phyloP scores from a whole-genome alignment of 805 yeast genomes.

The Starmera quercuum region DNA sequence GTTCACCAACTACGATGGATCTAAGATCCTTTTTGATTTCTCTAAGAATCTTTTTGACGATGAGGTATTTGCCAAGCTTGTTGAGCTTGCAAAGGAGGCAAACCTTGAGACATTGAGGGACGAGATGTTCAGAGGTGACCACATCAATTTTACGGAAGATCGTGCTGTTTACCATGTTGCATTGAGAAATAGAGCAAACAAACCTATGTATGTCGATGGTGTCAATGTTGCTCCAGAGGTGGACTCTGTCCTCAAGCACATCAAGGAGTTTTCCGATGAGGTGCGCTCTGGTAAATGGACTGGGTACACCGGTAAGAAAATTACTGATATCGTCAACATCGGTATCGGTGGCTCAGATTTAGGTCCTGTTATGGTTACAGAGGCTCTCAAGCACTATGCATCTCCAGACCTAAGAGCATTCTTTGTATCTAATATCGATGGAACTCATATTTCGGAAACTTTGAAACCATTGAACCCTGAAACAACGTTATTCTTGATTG shows the following conservation, averaged over 20 bases:
- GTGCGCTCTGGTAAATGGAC: slow-evolving; percentile 94
- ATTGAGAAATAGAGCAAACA: slow-evolving; percentile 84
- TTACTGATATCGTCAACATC: slow-evolving; percentile 91
- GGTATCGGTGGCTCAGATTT: slow-evolving; percentile 99
- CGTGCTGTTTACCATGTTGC: slow-evolving; percentile 98
- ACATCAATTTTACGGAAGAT: slow-evolving; percentile 92
- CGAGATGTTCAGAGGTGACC: slow-evolving; percentile 85
- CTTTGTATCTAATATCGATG: slow-evolving; percentile 97
- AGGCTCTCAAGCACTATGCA: slow-evolving; percentile 88
- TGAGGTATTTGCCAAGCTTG: slow-evolving; percentile 58
- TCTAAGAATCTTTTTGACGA: slow-evolving; percentile 91
- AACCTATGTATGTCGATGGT: slow-evolving; percentile 85
- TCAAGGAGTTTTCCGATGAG: slow-evolving; percentile 88
- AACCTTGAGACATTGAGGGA: slow-evolving; percentile 82
- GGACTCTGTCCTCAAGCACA: slow-evolving; percentile 84
- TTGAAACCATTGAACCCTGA: slow-evolving; percentile 75
- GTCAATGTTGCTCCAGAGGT: slow-evolving; percentile 87
- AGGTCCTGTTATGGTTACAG: slow-evolving; percentile 99
- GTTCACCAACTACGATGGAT: slow-evolving; percentile 78
- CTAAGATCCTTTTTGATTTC: slow-evolving; percentile 88
- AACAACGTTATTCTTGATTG: slow-evolving; percentile 86
- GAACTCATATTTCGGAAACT: slow-evolving; percentile 92
- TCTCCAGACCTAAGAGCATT: slow-evolving; percentile 70
- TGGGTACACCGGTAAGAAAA: slow-evolving; percentile 92
- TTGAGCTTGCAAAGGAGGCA: slow-evolving; percentile 85